Base-by-base conservation (phyloP, 768 basidiomycete genomes). In the Scleroderma citrinum region DNA sequence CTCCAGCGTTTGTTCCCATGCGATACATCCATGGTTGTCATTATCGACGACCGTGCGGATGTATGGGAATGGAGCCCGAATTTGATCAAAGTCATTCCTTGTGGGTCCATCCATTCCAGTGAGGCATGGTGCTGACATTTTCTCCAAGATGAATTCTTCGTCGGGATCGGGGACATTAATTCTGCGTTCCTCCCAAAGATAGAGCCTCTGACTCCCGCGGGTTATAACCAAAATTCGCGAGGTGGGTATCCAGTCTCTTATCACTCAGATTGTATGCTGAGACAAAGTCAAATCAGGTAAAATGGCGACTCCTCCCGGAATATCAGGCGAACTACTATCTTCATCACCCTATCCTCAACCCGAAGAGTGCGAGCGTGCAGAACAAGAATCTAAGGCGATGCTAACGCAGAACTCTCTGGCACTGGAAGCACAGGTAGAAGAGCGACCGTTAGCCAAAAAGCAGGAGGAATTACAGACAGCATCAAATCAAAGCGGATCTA, bases 51-150 rank as follows among this genome's bases (percentile, higher is more conserved):
- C 69, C 84, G 96, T 21, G 87, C 92, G 3, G 96, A 99, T 62
- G 95, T 99, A 29, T 99, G 96, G 96, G 90, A 92, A 60, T 92
- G 92, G 81, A 89, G 89, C 60, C 92, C 94, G 2, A 97, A 99
- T 68, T 76, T 99, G 34, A 78, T 98, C 63, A 95, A 97, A 73
- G 95, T 98, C 50, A 81, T 97, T 20, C 95, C 95, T 48, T 99
- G 94, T 94, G 53, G 55, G 83, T 69, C 48, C 23, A n/a, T 47
- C 49, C 26, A 20, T 30, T 43, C 14, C 37, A 10, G 32, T 26
- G 7, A 42, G 21, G 40, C 19, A 46, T 23, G 19, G 17, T 17
- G 11, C 44, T 56, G 10, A 52, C 14, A 21, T 48, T 34, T 44
- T 34, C 40, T 49, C 29, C 57, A 51, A 97, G 95, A 94, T 60